Evolutionary conservation across 75 land plant genomes (phyloP).

Genomic region (Isoetes taiwanensis): DNA sequence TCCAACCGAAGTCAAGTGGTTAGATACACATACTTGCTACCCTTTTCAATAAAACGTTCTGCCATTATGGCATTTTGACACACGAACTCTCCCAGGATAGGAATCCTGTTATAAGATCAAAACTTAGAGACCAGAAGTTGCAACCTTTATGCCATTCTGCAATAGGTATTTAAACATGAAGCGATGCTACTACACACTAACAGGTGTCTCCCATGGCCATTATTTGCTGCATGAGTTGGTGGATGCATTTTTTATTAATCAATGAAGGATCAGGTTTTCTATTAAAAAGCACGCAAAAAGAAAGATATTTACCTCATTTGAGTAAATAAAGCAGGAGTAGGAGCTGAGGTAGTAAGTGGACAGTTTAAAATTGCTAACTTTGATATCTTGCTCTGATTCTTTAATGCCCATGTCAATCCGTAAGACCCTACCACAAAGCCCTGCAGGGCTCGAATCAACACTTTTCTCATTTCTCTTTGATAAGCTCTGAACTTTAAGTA

Average conservation of each 20-base stretch:
- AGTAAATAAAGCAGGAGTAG: conserved; percentile 68
- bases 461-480: background rate
- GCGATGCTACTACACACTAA: background rate
- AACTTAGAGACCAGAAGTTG: background rate
- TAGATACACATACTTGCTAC: conserved; percentile 77
- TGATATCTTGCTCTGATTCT: conserved; percentile 55
- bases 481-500: background rate
- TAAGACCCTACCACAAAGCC: conserved; percentile 94
- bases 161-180: background rate
- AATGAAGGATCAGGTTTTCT: no score
- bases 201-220: no score
- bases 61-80: conserved; percentile 88
- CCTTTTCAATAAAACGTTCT: conserved; percentile 91
- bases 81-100: conserved; percentile 85
- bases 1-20: background rate
- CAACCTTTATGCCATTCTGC: background rate
- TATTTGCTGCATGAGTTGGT: no score
- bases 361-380: conserved; percentile 68
- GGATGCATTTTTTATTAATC: no score
- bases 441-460: conserved; percentile 33
- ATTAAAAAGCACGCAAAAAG: no score
- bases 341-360: conserved; percentile 70
- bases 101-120: conserved; percentile 39
- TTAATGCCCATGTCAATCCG: conserved; percentile 94
- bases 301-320: conserved; percentile 41